Percentiles rank a stretch among this genome's conserved stretches.
These are phyloP conservation scores for Colletotrichum tamarilloi DNA, from an alignment of 2,329 filamentous ascomycete genomes.

Conservation along the genomic window DNA sequence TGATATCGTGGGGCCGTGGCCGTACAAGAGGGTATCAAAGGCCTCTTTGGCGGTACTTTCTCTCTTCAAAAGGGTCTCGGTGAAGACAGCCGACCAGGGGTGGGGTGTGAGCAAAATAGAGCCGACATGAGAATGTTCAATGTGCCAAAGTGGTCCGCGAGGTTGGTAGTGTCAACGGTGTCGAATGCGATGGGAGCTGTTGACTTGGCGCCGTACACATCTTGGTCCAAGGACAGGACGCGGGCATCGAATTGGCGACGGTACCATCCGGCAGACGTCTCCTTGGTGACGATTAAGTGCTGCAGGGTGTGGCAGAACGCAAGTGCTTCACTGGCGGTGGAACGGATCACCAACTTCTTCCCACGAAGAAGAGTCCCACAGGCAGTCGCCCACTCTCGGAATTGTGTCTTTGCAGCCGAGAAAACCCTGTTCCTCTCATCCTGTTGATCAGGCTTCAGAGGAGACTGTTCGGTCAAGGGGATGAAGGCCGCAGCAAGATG, in stretches of 20 bases:
- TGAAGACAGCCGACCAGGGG: conserved; percentile 60
- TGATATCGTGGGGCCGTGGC: conserved; percentile 58
- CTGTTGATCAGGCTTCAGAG: conserved; percentile 44
- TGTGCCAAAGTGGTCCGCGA: conserved; percentile 52
- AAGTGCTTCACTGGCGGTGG: conserved; percentile 60
- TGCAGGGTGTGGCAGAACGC: conserved; percentile 64
- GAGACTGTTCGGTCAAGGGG: conserved; percentile 50
- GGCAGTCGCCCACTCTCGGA: conserved; percentile 56
- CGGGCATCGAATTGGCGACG: conserved; percentile 52
- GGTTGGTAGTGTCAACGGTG: conserved; percentile 65
- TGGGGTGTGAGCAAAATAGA: conserved; percentile 57
- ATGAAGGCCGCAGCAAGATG: conserved; percentile 64
- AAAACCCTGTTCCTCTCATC: conserved; percentile 41
- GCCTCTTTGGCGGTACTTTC: conserved; percentile 42
- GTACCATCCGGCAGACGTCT: conserved; percentile 52
- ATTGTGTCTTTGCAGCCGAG: conserved; percentile 55
- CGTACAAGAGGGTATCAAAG: conserved; percentile 56
- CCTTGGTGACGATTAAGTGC: conserved; percentile 43
- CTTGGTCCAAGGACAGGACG: conserved; percentile 53
- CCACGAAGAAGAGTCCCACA: conserved; percentile 45
- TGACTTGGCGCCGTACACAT: conserved; percentile 50
- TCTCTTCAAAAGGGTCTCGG: conserved; percentile 34
- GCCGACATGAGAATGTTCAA: conserved; percentile 54
- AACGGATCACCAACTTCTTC: conserved; percentile 52
- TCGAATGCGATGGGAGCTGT: conserved; percentile 59